Evolutionary conservation across 176 grass and related monocot genomes (phyloP).

Genomic region (maize (Zea mays)): Zm-B73-REFERENCE-NAM-5.0 NC_050097.1:103892001-103892500

Average conservation of each 20-base stretch:
- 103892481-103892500: no score
- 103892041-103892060: conserved; percentile 24
- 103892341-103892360: no score
- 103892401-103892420: no score
- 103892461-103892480: no score
- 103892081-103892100: conserved; percentile 23
- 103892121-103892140: background rate
- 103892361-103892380: no score
- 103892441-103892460: no score
- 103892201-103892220: background rate
- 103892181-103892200: background rate
- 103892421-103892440: no score
- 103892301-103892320: no score
- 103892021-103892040: background rate
- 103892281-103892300: background rate
- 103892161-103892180: background rate
- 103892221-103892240: background rate
- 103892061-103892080: conserved; percentile 36
- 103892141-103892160: background rate
- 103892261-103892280: background rate
- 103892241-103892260: background rate
- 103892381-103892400: no score
- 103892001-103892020: background rate
- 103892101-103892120: background rate
- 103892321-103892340: no score